Base-by-base conservation (phyloP, 371 early-diverging fungal genomes). In the Rhizopus arrhizus region DNA sequence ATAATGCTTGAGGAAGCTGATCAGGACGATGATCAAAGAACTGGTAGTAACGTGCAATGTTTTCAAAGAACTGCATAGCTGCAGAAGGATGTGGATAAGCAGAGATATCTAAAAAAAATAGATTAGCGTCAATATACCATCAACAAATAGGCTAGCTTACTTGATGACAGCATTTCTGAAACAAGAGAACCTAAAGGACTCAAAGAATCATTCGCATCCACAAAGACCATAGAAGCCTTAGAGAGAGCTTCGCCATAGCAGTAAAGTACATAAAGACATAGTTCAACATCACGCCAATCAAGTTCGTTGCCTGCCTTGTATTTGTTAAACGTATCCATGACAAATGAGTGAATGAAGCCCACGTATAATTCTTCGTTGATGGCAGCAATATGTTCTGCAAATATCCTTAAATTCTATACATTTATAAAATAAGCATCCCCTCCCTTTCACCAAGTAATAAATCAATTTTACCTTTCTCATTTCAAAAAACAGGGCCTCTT, bases 11-110 rank as follows among this genome's bases (percentile, higher is more conserved):
- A 10, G 90, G 90, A 16, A 93, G 77, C 56, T 79, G 85, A 22
- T 91, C 86, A 5, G 87, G 85, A 11, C 84, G 74, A 43, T 75
- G 65, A 32, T 90, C 88, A 63, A 93, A 91, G 72, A 93, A 92
- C 58, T 81, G 83, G 59, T 83, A 72, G 60, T 93, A 93, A 35
- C 92, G 87, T 40, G 83, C 78, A 7, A 88, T 75, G 64, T 83
- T 88, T 62, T 95, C 95, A 73, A 91, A 93, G 64, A 80, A 95
- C 43, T 84, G 81, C 53, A 87, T 72, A 1, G 91, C 81, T 16
- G 91, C 85, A 0, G 91, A 88, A 16, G 89, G 86, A 65, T 93
- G 93, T n/a, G 90, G 89, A 60, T 88, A 91, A n/a, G 80, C 72
- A 10, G 90, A 86, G 15, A 93, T 83, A 29, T 84, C 88, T 86